A percentile compares a stretch with the other conserved stretches of the same genome.
Conservation (phyloP, 768 basidiomycete species). For the Fibroporia radiculosa region DNA sequence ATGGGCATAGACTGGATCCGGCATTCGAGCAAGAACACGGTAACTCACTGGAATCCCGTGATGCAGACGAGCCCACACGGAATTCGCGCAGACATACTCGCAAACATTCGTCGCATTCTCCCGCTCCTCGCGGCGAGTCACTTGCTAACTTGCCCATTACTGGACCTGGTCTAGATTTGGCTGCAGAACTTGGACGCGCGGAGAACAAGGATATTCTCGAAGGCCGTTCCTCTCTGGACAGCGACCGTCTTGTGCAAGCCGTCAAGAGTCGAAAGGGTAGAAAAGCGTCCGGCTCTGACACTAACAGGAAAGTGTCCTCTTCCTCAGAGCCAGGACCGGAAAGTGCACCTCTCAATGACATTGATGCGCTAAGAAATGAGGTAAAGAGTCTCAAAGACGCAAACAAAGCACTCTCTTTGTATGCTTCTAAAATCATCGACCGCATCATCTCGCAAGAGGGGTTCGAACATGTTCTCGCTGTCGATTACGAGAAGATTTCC, state of each 20-base stretch:
- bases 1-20: slow-evolving; percentile 34
- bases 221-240: slow-evolving; percentile 44
- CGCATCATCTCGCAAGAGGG: slow-evolving; percentile 94
- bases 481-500: slow-evolving; percentile 70
- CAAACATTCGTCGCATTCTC: slow-evolving; percentile 35
- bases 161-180: slow-evolving; percentile 83
- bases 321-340: slow-evolving; percentile 35
- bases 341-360: slow-evolving; percentile 41
- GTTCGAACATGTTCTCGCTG: slow-evolving; percentile 94
- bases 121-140: slow-evolving; percentile 61
- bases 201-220: slow-evolving; percentile 80
- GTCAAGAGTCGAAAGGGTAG: slow-evolving; percentile 34
- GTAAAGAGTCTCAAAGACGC: slow-evolving; percentile 92
- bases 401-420: slow-evolving; percentile 91
- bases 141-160: slow-evolving; percentile 81
- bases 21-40: slow-evolving; percentile 27
- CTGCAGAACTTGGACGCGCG: slow-evolving; percentile 86
- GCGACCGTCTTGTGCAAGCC: slow-evolving; percentile 36
- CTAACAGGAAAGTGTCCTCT: slow-evolving; percentile 24
- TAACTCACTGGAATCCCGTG: slow-evolving; percentile 7
- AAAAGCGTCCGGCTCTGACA: slow-evolving; percentile 17
- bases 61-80: slow-evolving; percentile 27
- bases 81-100: slow-evolving; percentile 41
- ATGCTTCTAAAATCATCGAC: slow-evolving; percentile 97
- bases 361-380: slow-evolving; percentile 74